phyloP scores from a whole-genome alignment of 345 rosid species.

The Boechera stricta region DNA sequence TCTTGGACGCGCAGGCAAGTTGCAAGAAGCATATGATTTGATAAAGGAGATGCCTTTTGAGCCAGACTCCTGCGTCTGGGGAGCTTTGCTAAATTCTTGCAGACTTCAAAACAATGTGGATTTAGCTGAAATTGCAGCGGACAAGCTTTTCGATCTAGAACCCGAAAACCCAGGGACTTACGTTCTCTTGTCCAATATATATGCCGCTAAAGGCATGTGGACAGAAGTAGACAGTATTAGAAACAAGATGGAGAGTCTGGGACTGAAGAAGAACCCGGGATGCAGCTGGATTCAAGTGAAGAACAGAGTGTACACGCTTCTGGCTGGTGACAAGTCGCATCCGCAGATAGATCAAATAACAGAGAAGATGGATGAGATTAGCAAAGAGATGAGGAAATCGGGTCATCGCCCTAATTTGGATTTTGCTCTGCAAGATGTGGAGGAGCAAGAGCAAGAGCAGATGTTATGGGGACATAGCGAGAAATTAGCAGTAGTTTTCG shows the following conservation, averaged over 20 bases:
- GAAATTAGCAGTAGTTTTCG: constrained; percentile 64
- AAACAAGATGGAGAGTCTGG: constrained; percentile 59
- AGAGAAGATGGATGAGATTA: constrained; percentile 51
- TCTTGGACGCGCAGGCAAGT: constrained; percentile 71
- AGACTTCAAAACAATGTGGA: constrained; percentile 50
- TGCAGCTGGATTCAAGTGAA: constrained; percentile 74
- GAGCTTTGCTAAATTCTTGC: constrained; percentile 81
- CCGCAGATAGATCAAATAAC: constrained; percentile 46
- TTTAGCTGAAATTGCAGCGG: constrained; percentile 60
- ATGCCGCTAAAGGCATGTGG: constrained; percentile 67
- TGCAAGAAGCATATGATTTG: constrained; percentile 67
- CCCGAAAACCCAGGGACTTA: constrained; percentile 66
- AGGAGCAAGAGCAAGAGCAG: constrained; percentile 63
- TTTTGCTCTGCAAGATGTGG: constrained; percentile 52
- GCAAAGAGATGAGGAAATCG: constrained; percentile 49
- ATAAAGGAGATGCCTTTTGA: constrained; percentile 65
- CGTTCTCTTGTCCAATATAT: constrained; percentile 67
- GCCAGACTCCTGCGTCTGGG: constrained; percentile 79
- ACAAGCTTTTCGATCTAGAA: constrained; percentile 57
- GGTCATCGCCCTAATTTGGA: constrained; percentile 46
- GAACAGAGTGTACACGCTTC: constrained; percentile 55
- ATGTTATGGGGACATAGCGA: constrained; percentile 67
- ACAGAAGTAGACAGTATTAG: constrained; percentile 54
- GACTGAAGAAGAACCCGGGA: constrained; percentile 72
- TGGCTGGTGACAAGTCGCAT: constrained; percentile 55